These are phyloP conservation scores for Ascoidea tarda DNA, from an alignment of 805 yeast species.

Conservation along the genomic window DNA sequence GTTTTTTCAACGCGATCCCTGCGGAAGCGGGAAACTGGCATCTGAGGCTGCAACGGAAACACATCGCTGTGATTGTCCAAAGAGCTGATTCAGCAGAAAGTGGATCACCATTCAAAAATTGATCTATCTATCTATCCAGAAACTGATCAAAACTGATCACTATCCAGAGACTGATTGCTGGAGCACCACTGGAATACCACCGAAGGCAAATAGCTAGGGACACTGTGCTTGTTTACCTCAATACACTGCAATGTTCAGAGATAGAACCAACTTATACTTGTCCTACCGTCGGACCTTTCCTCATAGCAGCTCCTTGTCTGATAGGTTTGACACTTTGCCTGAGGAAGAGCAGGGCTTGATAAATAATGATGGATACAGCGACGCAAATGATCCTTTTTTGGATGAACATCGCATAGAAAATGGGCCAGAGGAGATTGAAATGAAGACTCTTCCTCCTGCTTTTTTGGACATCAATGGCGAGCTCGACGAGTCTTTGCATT, in stretches of 20 bases:
- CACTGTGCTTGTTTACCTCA: too few relatives aligned
- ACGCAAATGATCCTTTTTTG: slow-evolving; percentile 15
- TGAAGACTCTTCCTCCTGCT: slow-evolving; percentile 61
- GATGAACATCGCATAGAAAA: slow-evolving; percentile 14
- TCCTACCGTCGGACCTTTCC: slow-evolving; percentile 87
- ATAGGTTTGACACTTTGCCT: slow-evolving; percentile 23
- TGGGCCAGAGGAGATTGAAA: slow-evolving; percentile 28
- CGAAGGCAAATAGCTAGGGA: too few relatives aligned
- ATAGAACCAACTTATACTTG: slow-evolving; percentile 81
- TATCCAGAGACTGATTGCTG: too few relatives aligned
- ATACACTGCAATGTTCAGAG: slow-evolving; percentile 55
- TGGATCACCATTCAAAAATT: too few relatives aligned
- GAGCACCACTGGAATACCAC: too few relatives aligned
- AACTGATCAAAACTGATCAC: too few relatives aligned
- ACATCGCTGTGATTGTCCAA: too few relatives aligned
- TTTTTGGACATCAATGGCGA: slow-evolving; percentile 63
- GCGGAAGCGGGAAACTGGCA: too few relatives aligned
- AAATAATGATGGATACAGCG: slow-evolving; percentile 17
- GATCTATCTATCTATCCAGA: too few relatives aligned
- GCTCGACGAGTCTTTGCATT: slow-evolving; percentile 46
- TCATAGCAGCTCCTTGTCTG: slow-evolving; percentile 28
- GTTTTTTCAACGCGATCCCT: too few relatives aligned
- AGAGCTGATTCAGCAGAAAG: too few relatives aligned
- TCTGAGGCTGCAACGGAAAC: too few relatives aligned
- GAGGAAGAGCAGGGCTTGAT: slow-evolving; percentile 54